Conservation (phyloP, 352 stramenopile species). For the Globisporangium solare region DNA sequence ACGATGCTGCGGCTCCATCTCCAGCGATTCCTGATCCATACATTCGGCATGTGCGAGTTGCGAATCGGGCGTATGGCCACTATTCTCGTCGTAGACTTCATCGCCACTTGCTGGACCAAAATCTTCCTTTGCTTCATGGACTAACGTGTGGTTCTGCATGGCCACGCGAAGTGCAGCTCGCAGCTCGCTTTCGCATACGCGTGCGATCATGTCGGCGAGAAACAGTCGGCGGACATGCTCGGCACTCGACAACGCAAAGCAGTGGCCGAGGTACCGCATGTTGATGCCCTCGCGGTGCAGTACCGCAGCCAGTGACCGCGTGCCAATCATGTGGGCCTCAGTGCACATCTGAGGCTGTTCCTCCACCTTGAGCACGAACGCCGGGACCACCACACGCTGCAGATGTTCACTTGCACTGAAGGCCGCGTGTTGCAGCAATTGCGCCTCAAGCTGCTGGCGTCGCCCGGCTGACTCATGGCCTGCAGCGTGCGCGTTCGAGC, state of each 20-base stretch:
- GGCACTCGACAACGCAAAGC: slow-evolving; percentile 39
- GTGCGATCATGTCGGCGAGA: slow-evolving; percentile 54
- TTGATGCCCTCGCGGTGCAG: slow-evolving; percentile 59
- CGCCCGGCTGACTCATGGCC: not conserved
- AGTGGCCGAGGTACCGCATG: slow-evolving; percentile 44
- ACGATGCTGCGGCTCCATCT: slow-evolving; percentile 10
- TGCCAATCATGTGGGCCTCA: slow-evolving; percentile 26
- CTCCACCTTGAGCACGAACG: slow-evolving; percentile 45
- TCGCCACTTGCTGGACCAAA: no score
- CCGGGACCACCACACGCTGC: slow-evolving; percentile 31
- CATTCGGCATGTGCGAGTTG: no score
- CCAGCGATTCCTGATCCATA: no score
- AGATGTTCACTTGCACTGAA: slow-evolving; percentile 36
- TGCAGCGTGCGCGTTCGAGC: slow-evolving; percentile 25
- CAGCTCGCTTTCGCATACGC: slow-evolving; percentile 54
- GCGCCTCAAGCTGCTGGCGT: slow-evolving; percentile 18
- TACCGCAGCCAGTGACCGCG: slow-evolving; percentile 27
- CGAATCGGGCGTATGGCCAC: not conserved
- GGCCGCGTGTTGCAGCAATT: slow-evolving; percentile 31
- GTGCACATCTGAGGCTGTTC: not conserved
- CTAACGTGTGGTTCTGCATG: slow-evolving; percentile 18
- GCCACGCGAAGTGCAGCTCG: slow-evolving; percentile 28
- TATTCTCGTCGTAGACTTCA: not conserved
- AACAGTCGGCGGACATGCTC: slow-evolving; percentile 45
- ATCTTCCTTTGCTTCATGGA: slow-evolving; percentile 17